Conservation (phyloP, 441 rosid genomes). For the Populus tomentosa region DNA sequence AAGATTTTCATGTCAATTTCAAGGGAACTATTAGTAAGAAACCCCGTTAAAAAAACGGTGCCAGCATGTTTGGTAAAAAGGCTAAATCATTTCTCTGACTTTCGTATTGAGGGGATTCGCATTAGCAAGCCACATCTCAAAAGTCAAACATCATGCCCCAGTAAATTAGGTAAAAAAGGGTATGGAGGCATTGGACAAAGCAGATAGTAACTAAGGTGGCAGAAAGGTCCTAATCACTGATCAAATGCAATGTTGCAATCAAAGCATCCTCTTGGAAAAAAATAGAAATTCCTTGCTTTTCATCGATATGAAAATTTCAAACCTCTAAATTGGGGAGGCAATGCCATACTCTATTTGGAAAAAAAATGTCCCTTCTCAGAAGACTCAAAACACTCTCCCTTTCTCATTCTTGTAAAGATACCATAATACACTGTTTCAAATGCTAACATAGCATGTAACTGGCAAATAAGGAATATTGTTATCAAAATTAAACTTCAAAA, state of each 20-base stretch:
- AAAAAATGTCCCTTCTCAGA: background rate
- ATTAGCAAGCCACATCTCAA: background rate
- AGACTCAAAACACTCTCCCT: background rate
- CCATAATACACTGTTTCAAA: background rate
- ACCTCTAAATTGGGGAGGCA: background rate
- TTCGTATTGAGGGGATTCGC: background rate
- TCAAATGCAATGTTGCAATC: background rate
- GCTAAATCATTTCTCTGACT: background rate
- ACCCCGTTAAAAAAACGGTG: background rate
- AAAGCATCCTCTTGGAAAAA: background rate
- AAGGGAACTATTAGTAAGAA: too few relatives aligned
- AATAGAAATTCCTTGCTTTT: background rate
- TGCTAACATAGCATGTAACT: background rate
- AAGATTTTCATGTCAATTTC: background rate
- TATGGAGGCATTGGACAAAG: conserved; percentile 19
- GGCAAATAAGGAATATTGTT: background rate
- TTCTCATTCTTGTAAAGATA: background rate
- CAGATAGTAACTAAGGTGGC: background rate
- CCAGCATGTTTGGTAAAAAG: background rate
- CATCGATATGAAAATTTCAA: background rate
- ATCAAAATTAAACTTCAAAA: background rate
- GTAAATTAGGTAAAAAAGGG: conserved; percentile 17
- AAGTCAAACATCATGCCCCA: conserved; percentile 13
- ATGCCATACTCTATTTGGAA: background rate
- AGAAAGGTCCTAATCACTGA: background rate